Evolutionary conservation across 805 yeast genomes (phyloP), one percentile per base, ranked within the genome.

Genomic region (Lipomyces mesembrius): DNA sequence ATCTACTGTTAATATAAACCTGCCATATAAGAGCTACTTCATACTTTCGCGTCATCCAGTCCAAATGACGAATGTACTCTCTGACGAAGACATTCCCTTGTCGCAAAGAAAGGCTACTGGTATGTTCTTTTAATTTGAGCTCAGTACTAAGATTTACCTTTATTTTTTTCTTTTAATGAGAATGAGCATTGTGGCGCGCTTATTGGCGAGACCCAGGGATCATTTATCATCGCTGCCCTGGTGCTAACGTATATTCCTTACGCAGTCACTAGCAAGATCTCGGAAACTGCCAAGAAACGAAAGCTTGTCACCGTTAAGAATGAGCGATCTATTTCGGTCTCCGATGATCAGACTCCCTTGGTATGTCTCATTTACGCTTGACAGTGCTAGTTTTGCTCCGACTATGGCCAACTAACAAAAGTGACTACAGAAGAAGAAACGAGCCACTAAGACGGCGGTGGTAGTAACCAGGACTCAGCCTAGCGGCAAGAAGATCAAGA

Each of bases 1-100:
- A 43, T 43, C n/a, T 43, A 8, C 49, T n/a, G 22, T n/a, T 17
- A 43, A 43, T n/a, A 43, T 43, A 43, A 43, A 1, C 49, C 49
- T n/a, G 49, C 22, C 9, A 43, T 6, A 43, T 43, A 43, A 43
- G 22, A 43, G 14, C 11, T 17, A n/a, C 22, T n/a, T 3, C 49
- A n/a, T 1, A 5, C 20, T 7, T 7, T 43, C 3, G 20, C 1
- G 20, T 17, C 2, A 2, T 43, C 22, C 49, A 43, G 11, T 43
- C 55, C n/a, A 27, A 20, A 60, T 60, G 62, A 29, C 59, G 22
- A 57, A 60, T 22, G 32, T 25, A 29, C 49, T 39, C 8, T 63
- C 67, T 29, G 68, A 66, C 39, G 70, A 66, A 20, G 70, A 66
- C 46, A 32, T 66, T n/a, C 70, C 70, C 14, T 43, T 66, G 59